Percentiles rank a stretch among this genome's conserved stretches.
Evolutionary conservation across 768 basidiomycete genomes (phyloP).

Genomic region (Pleurotus pulmonarius): DNA sequence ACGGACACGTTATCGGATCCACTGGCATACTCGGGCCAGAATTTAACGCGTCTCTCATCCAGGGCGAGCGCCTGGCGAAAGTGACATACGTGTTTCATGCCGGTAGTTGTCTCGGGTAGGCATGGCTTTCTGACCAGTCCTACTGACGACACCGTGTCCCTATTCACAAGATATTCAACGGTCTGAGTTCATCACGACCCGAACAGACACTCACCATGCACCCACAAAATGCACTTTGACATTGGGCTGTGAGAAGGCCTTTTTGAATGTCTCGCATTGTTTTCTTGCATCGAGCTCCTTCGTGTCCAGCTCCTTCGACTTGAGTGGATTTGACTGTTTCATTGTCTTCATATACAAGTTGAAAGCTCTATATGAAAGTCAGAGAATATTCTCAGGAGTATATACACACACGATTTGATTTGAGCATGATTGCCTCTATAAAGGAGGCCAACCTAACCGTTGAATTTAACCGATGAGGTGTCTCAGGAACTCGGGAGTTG

Average conservation of each 20-base stretch:
- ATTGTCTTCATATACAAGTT: constrained; percentile 25
- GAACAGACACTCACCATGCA: constrained; percentile 27
- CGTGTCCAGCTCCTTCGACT: neutral
- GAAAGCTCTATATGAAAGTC: constrained; percentile 36
- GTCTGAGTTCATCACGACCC: too few relatives aligned
- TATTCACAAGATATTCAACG: constrained; percentile 8
- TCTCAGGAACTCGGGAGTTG: neutral
- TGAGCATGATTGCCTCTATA: constrained; percentile 36
- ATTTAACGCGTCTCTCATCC: constrained; percentile 45
- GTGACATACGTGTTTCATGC: constrained; percentile 29
- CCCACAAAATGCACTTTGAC: constrained; percentile 42
- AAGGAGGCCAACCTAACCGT: constrained; percentile 35
- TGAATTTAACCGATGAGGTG: neutral
- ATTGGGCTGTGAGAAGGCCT: constrained; percentile 14
- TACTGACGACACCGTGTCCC: constrained; percentile 47
- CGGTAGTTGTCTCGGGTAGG: constrained; percentile 25
- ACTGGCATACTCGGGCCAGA: constrained; percentile 35
- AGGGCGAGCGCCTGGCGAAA: constrained; percentile 46
- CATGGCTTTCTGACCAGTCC: constrained; percentile 26
- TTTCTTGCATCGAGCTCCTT: constrained; percentile 2
- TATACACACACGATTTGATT: constrained; percentile 38
- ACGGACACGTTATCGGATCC: too few relatives aligned
- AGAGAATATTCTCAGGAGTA: too few relatives aligned
- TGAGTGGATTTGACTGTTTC: neutral
- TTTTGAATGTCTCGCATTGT: constrained; percentile 16